Base-by-base conservation (phyloP, 306 rosid species). In the Lablab purpureus region DNA sequence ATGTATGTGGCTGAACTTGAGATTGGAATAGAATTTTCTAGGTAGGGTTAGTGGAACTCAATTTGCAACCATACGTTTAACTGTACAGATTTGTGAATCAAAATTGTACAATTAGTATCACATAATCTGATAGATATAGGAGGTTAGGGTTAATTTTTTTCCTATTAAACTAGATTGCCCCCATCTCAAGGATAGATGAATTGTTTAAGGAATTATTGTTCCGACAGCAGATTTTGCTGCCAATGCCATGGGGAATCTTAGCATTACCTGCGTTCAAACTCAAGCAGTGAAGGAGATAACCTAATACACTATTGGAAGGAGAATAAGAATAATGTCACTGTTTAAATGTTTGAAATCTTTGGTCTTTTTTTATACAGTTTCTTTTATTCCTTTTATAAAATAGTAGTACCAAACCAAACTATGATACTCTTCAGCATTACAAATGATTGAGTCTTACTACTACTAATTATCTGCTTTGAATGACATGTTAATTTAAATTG, bases 151-250 rank as follows among this genome's bases (percentile, higher is more conserved):
- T 23, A 22, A 5, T 3, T 18, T 21, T 18, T 71, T 32, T 14
- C 6, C 8, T 37, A 37, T 52, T 5, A 77, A 51, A 54, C 71
- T 28, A 56, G 37, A 70, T 46, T 32, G 63, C 19, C 41, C 21
- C 28, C 67, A 77, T 58, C 49, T 78, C 56, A 52, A 41, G 67
- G 37, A 41, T 45, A 13, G 76, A 58, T 69, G 28, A 78, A 45
- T 78, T 69, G 30, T 69, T 69, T 54, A 40, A 64, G 73, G 41
- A 77, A 23, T 19, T 37, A 67, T 78, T 58, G 37, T 80, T 80
- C 73, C 46, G 58, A 80, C 78, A 71, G 21, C 36, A 63, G 74
- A 80, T 80, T 49, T 80, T 72, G 73, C 58, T 80, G 34, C 56
- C 66, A 46, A n/a, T 71, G 47, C 72, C n/a, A 72, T 19, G 64